phyloP scores from a whole-genome alignment of 2,329 filamentous ascomycete species.

The Penicillium sp. region DNA sequence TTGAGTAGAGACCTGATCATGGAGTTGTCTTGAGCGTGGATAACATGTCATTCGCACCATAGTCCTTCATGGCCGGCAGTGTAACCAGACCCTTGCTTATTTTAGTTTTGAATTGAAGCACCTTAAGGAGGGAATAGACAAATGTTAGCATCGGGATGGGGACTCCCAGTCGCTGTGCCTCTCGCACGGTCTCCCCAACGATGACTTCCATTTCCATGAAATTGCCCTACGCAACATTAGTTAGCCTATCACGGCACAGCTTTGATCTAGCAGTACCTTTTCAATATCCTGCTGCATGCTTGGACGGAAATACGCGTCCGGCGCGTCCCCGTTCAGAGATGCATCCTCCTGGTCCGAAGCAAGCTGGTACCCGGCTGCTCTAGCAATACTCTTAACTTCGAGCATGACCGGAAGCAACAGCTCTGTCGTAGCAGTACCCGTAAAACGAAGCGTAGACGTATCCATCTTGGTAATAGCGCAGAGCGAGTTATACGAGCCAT shows the following conservation, averaged over 20 bases:
- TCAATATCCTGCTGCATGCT: slow-evolving; percentile 61
- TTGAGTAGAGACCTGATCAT: neutral
- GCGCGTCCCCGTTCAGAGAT: neutral
- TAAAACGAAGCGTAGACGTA: neutral
- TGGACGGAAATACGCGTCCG: slow-evolving; percentile 34
- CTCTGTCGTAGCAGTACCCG: neutral
- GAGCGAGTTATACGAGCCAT: neutral
- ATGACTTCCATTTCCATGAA: slow-evolving; percentile 62
- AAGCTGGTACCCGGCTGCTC: neutral
- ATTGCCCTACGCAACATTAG: slow-evolving; percentile 41
- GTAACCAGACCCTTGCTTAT: no score
- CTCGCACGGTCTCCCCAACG: slow-evolving; percentile 61
- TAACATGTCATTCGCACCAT: no score
- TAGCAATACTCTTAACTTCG: neutral
- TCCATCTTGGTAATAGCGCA: neutral
- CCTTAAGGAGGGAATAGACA: no score
- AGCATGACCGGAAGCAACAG: neutral
- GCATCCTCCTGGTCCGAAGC: neutral
- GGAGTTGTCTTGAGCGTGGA: no score
- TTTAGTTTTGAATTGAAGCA: no score
- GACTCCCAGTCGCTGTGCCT: slow-evolving; percentile 55
- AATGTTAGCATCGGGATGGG: slow-evolving; percentile 29
- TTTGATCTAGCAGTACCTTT: no score
- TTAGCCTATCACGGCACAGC: no score
- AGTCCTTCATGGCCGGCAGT: no score